These are phyloP conservation scores for Russula lepida DNA, from an alignment of 768 basidiomycete genomes.

Conservation along the genomic window DNA sequence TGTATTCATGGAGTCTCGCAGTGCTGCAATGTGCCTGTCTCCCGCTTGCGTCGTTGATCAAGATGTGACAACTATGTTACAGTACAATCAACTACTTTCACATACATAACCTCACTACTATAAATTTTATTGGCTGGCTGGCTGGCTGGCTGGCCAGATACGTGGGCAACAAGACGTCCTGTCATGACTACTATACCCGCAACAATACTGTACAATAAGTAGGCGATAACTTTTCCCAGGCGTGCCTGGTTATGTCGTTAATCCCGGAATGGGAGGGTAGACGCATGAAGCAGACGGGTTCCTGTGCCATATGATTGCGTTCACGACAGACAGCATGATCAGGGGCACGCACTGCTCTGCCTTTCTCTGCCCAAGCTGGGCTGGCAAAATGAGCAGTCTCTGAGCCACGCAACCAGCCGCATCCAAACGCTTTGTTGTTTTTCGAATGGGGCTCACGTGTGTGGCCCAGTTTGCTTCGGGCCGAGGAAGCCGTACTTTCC, in stretches of 20 bases:
- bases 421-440: too few relatives aligned
- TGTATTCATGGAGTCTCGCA: background rate
- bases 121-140: background rate
- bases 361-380: too few relatives aligned
- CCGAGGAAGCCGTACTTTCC: background rate
- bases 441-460: too few relatives aligned
- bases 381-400: too few relatives aligned
- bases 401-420: too few relatives aligned
- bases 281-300: background rate
- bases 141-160: background rate
- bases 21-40: background rate
- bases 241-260: background rate
- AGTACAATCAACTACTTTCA: too few relatives aligned
- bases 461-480: too few relatives aligned
- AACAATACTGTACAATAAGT: background rate
- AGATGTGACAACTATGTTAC: too few relatives aligned
- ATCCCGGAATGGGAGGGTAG: background rate
- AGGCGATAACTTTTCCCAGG: background rate
- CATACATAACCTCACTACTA: background rate
- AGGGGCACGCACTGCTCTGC: background rate
- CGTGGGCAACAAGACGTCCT: background rate
- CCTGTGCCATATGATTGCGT: background rate
- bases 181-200: background rate
- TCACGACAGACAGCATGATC: background rate
- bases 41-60: background rate